Evolutionary conservation across 805 yeast species (phyloP).

Genomic region (Hyphopichia homilentoma): DNA sequence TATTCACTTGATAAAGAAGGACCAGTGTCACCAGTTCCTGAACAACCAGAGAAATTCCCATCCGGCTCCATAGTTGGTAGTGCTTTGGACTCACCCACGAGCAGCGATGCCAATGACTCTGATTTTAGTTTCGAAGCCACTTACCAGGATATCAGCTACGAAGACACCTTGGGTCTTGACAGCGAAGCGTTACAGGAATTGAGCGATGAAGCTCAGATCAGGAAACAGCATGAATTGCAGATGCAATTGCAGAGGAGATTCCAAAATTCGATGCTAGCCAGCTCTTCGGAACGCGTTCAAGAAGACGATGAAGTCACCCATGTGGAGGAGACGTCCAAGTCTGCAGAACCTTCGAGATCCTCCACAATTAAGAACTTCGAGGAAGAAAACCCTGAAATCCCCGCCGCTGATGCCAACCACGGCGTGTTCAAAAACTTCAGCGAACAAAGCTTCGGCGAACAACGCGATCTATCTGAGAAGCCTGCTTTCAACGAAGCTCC

Average conservation of each 20-base stretch:
- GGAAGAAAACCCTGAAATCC: neutral
- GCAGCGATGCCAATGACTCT: slow-evolving; percentile 11
- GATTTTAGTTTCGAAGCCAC: slow-evolving; percentile 40
- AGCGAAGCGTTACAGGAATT: slow-evolving; percentile 22
- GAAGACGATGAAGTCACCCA: neutral
- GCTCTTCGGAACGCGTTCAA: neutral
- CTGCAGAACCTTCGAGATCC: neutral
- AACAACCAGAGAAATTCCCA: neutral
- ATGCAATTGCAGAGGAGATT: slow-evolving; percentile 1
- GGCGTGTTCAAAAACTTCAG: neutral
- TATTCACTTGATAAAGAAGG: slow-evolving; percentile 3
- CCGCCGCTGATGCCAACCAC: neutral
- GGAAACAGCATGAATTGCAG: slow-evolving; percentile 2
- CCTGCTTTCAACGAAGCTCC: too few relatives aligned
- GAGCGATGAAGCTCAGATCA: slow-evolving; percentile 5
- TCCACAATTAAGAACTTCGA: neutral
- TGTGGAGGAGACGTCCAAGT: neutral
- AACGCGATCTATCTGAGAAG: too few relatives aligned
- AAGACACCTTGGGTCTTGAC: slow-evolving; percentile 36
- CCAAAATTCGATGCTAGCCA: slow-evolving; percentile 1
- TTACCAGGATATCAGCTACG: slow-evolving; percentile 36
- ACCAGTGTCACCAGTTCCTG: slow-evolving; percentile 4
- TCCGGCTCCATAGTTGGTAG: neutral
- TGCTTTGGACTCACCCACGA: slow-evolving; percentile 5
- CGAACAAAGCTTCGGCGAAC: too few relatives aligned